Conservation (phyloP, 164 flowering plant genomes). For the Warburgia ugandensis region DNA sequence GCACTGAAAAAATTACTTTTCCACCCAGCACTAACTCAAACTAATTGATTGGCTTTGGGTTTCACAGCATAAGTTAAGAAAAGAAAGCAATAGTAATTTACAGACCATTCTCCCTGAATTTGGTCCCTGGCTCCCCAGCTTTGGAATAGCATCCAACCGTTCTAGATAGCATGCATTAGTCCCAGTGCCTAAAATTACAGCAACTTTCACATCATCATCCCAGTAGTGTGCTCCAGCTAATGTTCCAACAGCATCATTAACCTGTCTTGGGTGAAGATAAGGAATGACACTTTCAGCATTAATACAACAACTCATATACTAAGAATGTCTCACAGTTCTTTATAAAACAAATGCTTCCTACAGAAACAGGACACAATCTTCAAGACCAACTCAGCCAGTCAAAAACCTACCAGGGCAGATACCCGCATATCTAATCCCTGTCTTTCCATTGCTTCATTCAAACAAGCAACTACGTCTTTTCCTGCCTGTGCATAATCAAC, state of each 20-base stretch:
- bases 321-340: too few species aligned
- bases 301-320: too few species aligned
- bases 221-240: conserved; percentile 82
- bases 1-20: too few species aligned
- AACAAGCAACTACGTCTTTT: conserved; percentile 73
- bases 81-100: conserved; percentile 1
- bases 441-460: conserved; percentile 78
- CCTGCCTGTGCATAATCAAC: conserved; percentile 46
- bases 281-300: too few species aligned
- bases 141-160: conserved; percentile 54
- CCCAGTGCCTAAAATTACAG: conserved; percentile 93
- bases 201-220: conserved; percentile 83
- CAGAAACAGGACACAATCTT: too few species aligned
- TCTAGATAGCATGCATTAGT: conserved; percentile 93
- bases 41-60: too few species aligned
- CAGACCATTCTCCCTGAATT: conserved; percentile 56
- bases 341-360: too few species aligned
- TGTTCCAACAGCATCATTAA: conserved; percentile 84
- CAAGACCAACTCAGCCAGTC: too few species aligned
- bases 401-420: conserved; percentile 76
- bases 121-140: conserved; percentile 29
- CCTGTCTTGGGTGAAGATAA: too few species aligned
- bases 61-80: too few species aligned
- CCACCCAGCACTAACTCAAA: too few species aligned
- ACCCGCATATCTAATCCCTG: conserved; percentile 67